Base-by-base conservation (phyloP, 2,329 filamentous ascomycete species). In the Colletotrichum sp. region DNA sequence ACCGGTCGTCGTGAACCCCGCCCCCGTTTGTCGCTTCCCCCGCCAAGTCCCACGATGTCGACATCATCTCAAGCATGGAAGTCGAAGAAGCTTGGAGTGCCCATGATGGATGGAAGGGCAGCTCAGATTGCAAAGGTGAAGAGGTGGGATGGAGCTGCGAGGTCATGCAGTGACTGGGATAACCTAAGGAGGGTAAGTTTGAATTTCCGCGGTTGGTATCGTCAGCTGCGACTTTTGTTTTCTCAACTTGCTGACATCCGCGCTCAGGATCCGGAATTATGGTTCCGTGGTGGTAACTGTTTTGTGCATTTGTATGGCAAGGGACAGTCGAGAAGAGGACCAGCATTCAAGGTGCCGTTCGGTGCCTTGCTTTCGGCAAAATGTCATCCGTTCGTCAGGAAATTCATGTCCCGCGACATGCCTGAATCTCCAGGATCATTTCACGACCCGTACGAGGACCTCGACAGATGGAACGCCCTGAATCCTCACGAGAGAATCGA, bases 241-340 rank as follows among this genome's bases (percentile, higher is more conserved):
- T 16, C 15, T n/a, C 48, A 13, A 30, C 48, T 34, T 60, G 1
- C n/a, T 24, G 2, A 30, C 9, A 16, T 24, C 26, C 6, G 26
- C 18, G 16, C 7, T 13, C 75, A 96, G 94, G 94, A 96, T 79
- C 87, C 90, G 4, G 94, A 95, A 78, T 86, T 96, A 4, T 96
- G 93, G 93, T 88, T 89, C 76, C 86, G 89, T 13, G 85, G 92
- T 77, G 94, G 93, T 16, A 92, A 95, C 81, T 96, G 94, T 79
- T 87, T 92, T 18, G 88, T 96, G 2, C 89, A 96, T 82, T 86
- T 96, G 0, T 93, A 95, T 80, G 90, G 85, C n/a, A 88, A 89
- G 77, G 93, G 92, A 52, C 90, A 92, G 71, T 94, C 93, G 5
- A 89, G 88, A 73, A 87, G 91, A 79, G 92, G 92, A 0, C 92